These are phyloP conservation scores for Phytopythium cucurbitacearum DNA, from an alignment of 352 stramenopile genomes.

Conservation along the genomic window DNA sequence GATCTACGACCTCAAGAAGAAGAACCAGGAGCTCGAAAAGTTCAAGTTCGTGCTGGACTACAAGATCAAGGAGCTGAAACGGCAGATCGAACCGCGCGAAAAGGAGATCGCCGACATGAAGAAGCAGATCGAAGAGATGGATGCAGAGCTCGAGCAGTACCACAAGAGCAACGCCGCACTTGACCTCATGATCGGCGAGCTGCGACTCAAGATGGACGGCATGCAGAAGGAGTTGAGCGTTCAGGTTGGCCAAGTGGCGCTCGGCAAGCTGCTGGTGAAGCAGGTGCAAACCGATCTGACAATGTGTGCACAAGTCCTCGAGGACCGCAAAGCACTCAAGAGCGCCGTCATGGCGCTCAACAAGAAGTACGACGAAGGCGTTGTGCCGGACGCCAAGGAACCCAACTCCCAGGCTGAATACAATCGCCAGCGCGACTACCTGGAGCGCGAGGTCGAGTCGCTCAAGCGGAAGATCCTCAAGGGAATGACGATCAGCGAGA, in stretches of 20 bases:
- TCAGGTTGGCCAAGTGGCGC: slow-evolving; percentile 60
- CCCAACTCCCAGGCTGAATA: slow-evolving; percentile 90
- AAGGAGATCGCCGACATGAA: slow-evolving; percentile 94
- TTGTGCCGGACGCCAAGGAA: slow-evolving; percentile 74
- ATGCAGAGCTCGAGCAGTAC: slow-evolving; percentile 92
- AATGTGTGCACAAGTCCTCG: slow-evolving; percentile 61
- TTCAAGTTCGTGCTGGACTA: slow-evolving; percentile 97
- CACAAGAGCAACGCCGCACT: slow-evolving; percentile 94
- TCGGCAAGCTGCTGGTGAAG: slow-evolving; percentile 62
- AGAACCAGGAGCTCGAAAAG: slow-evolving; percentile 96
- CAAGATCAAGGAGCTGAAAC: slow-evolving; percentile 97
- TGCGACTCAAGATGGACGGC: slow-evolving; percentile 91
- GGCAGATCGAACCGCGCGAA: slow-evolving; percentile 94
- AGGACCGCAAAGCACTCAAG: slow-evolving; percentile 80
- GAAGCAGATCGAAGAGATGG: slow-evolving; percentile 95
- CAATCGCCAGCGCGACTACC: slow-evolving; percentile 88
- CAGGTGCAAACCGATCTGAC: slow-evolving; percentile 80
- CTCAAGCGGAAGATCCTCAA: slow-evolving; percentile 92
- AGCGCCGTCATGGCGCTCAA: slow-evolving; percentile 73
- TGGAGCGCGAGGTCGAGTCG: slow-evolving; percentile 87
- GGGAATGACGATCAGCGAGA: slow-evolving; percentile 79
- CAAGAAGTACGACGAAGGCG: slow-evolving; percentile 82
- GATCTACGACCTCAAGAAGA: slow-evolving; percentile 97
- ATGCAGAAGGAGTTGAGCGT: slow-evolving; percentile 84
- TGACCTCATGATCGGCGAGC: slow-evolving; percentile 93